phyloP scores from a whole-genome alignment of 106 monocot genomes.

The Dendrobium catenatum region DNA sequence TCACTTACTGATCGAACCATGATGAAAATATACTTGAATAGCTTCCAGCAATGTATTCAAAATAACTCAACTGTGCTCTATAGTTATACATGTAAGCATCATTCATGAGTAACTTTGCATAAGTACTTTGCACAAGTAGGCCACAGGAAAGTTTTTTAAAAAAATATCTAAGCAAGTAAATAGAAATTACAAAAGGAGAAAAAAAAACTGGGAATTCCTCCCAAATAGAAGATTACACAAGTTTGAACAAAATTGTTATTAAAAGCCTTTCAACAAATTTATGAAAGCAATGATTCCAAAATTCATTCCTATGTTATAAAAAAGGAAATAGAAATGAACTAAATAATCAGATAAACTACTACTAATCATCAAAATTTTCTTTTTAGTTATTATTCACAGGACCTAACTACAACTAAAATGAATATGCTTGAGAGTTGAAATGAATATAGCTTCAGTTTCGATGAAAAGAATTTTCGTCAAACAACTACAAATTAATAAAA shows the following conservation, averaged over 20 bases:
- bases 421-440: not conserved
- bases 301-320: not conserved
- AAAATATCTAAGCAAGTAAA: too few species aligned
- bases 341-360: too few species aligned
- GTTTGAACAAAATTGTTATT: not conserved
- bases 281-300: not conserved
- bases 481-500: constrained; percentile 61
- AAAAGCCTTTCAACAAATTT: not conserved
- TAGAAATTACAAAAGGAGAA: too few species aligned
- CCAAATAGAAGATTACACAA: too few species aligned
- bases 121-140: too few species aligned
- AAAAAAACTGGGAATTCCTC: too few species aligned
- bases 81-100: too few species aligned
- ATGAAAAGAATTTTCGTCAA: constrained; percentile 30
- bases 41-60: not conserved
- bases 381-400: not conserved
- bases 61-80: too few species aligned
- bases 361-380: too few species aligned
- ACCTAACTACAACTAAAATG: not conserved
- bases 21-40: not conserved
- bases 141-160: too few species aligned
- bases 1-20: not conserved
- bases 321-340: not conserved
- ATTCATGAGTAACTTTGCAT: too few species aligned
- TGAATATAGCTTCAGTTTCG: not conserved